Conservation (phyloP, 306 rosid species). For the Lagenaria siceraria region DNA sequence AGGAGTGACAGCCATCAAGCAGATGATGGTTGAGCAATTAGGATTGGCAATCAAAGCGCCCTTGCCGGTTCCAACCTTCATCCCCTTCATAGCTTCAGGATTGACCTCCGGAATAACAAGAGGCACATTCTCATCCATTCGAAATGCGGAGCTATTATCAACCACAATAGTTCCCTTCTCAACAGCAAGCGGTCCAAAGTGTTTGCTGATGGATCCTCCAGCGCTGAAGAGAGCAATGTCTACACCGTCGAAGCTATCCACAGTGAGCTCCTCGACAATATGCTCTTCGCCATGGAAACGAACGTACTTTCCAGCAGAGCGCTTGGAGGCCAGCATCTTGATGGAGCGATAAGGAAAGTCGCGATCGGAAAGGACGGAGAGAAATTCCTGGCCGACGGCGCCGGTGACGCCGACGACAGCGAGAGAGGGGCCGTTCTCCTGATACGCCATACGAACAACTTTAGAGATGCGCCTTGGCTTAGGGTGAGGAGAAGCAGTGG, state of each 20-base stretch:
- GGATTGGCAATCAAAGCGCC: conserved; percentile 93
- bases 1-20: conserved; percentile 94
- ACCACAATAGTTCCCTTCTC: conserved; percentile 71
- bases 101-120: conserved; percentile 94
- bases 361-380: conserved; percentile 86
- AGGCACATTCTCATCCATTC: conserved; percentile 75
- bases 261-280: conserved; percentile 67
- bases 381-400: conserved; percentile 96
- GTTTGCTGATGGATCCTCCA: conserved; percentile 79
- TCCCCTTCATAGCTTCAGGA: conserved; percentile 73
- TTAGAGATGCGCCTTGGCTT: conserved; percentile 14
- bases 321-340: conserved; percentile 93
- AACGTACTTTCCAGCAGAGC: conserved; percentile 62
- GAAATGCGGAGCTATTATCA: conserved; percentile 89
- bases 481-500: conserved; percentile 2
- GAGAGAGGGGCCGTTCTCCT: conserved; percentile 56
- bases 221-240: conserved; percentile 95
- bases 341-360: conserved; percentile 88
- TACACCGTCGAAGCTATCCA: conserved; percentile 71
- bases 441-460: conserved; percentile 57
- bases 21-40: conserved; percentile 92
- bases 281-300: conserved; percentile 45
- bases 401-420: conserved; percentile 97
- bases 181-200: conserved; percentile 81
- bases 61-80: conserved; percentile 58